Base-by-base conservation (phyloP, 31 red algal species). In the Endocladia muricata region DNA sequence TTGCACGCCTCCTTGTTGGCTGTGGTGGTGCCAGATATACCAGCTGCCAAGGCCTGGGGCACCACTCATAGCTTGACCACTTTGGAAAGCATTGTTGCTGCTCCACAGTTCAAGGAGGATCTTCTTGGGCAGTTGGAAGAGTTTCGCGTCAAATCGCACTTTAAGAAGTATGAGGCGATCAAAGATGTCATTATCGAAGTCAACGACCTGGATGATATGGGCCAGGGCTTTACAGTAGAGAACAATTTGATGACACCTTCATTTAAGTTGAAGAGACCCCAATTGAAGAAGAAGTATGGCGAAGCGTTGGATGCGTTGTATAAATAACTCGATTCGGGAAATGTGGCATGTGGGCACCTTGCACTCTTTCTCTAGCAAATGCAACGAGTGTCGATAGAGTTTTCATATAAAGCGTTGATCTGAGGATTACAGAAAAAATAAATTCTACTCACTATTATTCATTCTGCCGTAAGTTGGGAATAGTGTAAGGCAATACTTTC, bases 231-330 rank as follows among this genome's bases (percentile, higher is more conserved):
- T 57, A 74, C 72, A 3, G 79, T 98, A 34, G 90, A 93, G 26
- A 98, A 98, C 61, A 78, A 94, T 64, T 61, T 93, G 49, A 61
- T 94, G 81, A 98, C 95, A 41, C 95, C 95, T 19, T 91, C 91
- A 4, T 91, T 98, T 71, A 98, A 98, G 77, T 55, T 94, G 25
- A 94, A 91, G 70, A 73, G 95, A n/a, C 95, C 95, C 15, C 91
- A 91, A 48, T 49, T 98, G 54, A 68, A 38, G 8, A 47, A 61
- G 23, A 90, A 84, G 76, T 98, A 98, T 68, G 61, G 73, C 37
- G 84, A 52, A 15, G 30, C 43, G 21, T 69, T 98, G 13, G 89
- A 98, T 6, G 78, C 68, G 33, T 26, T 98, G 84, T 98, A 98
- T 58, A 64, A 73, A 59, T 19, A 62, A 37, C 68, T n/a, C n/a